Evolutionary conservation across 2,329 filamentous ascomycete species (phyloP).

Genomic region (Alternaria arborescens): DNA sequence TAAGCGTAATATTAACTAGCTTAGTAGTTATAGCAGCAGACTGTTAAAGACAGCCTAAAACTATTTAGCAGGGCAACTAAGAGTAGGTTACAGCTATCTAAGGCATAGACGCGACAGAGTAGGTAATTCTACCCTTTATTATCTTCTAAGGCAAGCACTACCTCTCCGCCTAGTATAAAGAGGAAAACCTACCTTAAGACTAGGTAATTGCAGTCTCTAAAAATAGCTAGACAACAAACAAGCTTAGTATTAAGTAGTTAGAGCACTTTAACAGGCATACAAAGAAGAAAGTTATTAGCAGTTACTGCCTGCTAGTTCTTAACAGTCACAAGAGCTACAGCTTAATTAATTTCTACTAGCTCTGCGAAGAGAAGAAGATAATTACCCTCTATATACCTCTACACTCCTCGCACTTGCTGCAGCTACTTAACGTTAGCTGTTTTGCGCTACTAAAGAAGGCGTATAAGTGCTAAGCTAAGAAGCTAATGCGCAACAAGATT

Average conservation of each 20-base stretch:
- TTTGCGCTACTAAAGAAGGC: too few relatives aligned
- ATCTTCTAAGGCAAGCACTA: neutral
- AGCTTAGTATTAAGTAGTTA: neutral
- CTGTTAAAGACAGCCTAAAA: too few relatives aligned
- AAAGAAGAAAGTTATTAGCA: conserved; percentile 8
- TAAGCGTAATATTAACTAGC: too few relatives aligned
- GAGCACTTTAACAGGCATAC: conserved; percentile 2
- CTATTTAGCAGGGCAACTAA: neutral
- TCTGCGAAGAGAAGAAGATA: too few relatives aligned
- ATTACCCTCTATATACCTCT: too few relatives aligned
- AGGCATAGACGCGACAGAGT: neutral
- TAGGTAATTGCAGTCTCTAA: conserved; percentile 5
- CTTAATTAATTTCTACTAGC: neutral
- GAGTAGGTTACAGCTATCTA: neutral
- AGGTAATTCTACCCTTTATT: neutral
- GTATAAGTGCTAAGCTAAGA: too few relatives aligned
- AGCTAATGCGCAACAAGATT: too few relatives aligned
- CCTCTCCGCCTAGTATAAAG: conserved; percentile 16
- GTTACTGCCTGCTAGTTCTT: conserved; percentile 19
- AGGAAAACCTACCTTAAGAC: neutral
- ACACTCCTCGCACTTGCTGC: too few relatives aligned
- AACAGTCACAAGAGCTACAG: conserved; percentile 21
- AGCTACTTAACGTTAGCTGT: too few relatives aligned
- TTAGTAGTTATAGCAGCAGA: too few relatives aligned
- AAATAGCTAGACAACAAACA: neutral